Evolutionary conservation across 805 yeast species (phyloP).

Genomic region (Scheffersomyces stipitis): DNA sequence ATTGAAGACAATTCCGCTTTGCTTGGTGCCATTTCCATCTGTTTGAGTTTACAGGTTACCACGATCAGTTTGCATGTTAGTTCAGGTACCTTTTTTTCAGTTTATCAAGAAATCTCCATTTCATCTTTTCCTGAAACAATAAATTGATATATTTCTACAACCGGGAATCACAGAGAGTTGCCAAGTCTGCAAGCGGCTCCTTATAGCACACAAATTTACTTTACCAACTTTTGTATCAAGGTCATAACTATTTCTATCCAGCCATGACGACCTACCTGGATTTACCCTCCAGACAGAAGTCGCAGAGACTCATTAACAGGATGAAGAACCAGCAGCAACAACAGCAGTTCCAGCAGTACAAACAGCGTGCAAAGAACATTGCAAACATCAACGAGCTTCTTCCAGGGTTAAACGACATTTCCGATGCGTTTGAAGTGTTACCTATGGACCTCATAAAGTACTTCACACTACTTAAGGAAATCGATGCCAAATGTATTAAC

Average conservation of each 20-base stretch:
- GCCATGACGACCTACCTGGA: conserved; percentile 17
- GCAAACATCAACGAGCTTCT: conserved; percentile 37
- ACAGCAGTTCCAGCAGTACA: conserved; percentile 34
- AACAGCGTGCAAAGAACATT: conserved; percentile 32
- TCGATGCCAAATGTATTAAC: conserved; percentile 88
- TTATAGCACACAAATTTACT: conserved; percentile 1
- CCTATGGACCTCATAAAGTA: conserved; percentile 83
- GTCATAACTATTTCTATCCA: too few species aligned
- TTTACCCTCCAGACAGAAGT: conserved; percentile 33
- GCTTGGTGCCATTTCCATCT: too few species aligned
- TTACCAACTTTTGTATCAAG: neutral
- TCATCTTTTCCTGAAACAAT: too few species aligned
- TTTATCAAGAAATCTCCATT: too few species aligned
- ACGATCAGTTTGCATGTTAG: too few species aligned
- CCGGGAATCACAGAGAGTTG: too few species aligned
- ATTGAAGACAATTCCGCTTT: too few species aligned
- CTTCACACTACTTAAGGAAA: conserved; percentile 84
- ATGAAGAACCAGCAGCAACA: conserved; percentile 18
- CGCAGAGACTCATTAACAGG: conserved; percentile 28
- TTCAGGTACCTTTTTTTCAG: too few species aligned
- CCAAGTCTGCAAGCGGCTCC: conserved; percentile 1
- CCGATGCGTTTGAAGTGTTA: conserved; percentile 87
- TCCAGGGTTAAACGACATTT: conserved; percentile 89
- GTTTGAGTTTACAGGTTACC: too few species aligned
- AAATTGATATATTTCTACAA: too few species aligned